Conservation (phyloP, 306 rosid genomes). For the Carpinus fangiana region DNA sequence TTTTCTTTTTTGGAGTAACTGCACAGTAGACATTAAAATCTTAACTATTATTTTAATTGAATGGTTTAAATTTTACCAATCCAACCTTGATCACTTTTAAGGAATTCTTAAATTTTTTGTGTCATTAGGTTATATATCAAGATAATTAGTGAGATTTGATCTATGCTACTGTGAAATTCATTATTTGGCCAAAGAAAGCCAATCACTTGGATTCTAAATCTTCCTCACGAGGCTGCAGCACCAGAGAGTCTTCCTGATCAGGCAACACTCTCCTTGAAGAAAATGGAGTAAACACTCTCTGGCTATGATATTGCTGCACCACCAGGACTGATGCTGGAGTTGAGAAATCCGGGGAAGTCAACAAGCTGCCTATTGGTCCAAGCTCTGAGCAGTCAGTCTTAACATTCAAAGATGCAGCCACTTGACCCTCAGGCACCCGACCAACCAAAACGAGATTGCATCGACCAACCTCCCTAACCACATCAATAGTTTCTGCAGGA, state of each 20-base stretch:
- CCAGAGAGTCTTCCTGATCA: slow-evolving; percentile 6
- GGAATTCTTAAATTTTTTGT: too few species aligned
- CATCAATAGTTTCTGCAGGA: slow-evolving; percentile 30
- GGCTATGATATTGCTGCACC: slow-evolving; percentile 46
- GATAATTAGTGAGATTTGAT: too few species aligned
- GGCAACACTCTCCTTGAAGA: slow-evolving; percentile 11
- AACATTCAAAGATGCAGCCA: slow-evolving; percentile 31
- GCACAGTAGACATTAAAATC: too few species aligned
- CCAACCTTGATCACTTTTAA: too few species aligned
- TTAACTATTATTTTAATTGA: too few species aligned
- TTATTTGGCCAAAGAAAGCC: too few species aligned
- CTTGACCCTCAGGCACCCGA: slow-evolving; percentile 41
- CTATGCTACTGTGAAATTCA: too few species aligned
- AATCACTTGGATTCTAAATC: slow-evolving; percentile 8
- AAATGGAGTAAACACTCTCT: neutral
- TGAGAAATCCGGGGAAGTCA: slow-evolving; percentile 42
- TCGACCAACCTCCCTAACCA: slow-evolving; percentile 25
- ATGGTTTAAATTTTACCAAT: too few species aligned
- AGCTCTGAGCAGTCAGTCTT: slow-evolving; percentile 52
- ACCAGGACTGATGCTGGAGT: slow-evolving; percentile 58
- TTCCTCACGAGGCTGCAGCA: neutral
- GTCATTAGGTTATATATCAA: too few species aligned
- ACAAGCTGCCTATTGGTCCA: slow-evolving; percentile 54
- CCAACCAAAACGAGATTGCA: slow-evolving; percentile 62
- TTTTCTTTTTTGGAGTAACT: too few species aligned